These are phyloP conservation scores for Luffa aegyptiaca DNA, from an alignment of 306 rosid genomes.

Conservation along the genomic window DNA sequence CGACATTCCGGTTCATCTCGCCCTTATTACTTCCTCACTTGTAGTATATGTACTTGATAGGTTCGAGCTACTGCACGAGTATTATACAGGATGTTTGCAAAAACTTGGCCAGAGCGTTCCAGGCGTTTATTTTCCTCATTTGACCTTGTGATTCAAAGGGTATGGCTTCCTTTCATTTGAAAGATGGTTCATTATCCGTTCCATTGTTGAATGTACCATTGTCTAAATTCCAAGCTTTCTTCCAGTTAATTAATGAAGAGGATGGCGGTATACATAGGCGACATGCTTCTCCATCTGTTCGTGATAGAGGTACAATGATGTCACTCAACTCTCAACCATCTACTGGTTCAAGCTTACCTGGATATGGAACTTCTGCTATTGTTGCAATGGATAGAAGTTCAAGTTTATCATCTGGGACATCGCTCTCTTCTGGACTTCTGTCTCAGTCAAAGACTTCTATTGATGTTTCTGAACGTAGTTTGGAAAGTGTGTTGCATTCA, in stretches of 20 bases:
- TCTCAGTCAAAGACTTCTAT: constrained; percentile 70
- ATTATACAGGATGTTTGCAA: constrained; percentile 93
- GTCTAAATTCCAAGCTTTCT: constrained; percentile 13
- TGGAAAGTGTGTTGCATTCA: constrained; percentile 88
- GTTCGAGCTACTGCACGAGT: constrained; percentile 95
- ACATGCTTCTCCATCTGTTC: constrained; percentile 84
- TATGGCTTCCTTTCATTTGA: constrained; percentile 20
- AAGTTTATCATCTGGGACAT: constrained; percentile 67
- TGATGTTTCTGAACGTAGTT: constrained; percentile 74
- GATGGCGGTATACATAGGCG: constrained; percentile 93
- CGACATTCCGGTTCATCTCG: background rate
- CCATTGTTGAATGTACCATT: constrained; percentile 10
- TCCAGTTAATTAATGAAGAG: constrained; percentile 94
- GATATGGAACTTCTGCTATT: constrained; percentile 99
- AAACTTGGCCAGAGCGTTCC: constrained; percentile 98
- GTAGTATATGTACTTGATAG: constrained; percentile 34
- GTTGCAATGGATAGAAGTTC: constrained; percentile 97
- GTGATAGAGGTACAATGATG: constrained; percentile 62
- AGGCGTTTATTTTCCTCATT: constrained; percentile 72
- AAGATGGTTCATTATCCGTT: constrained; percentile 18
- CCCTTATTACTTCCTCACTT: background rate
- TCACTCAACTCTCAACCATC: constrained; percentile 52
- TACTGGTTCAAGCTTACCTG: constrained; percentile 60
- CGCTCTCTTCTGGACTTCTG: constrained; percentile 59
- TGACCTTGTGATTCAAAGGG: constrained; percentile 97